Conservation (phyloP, 306 rosid species). For the Corylus avellana region DNA sequence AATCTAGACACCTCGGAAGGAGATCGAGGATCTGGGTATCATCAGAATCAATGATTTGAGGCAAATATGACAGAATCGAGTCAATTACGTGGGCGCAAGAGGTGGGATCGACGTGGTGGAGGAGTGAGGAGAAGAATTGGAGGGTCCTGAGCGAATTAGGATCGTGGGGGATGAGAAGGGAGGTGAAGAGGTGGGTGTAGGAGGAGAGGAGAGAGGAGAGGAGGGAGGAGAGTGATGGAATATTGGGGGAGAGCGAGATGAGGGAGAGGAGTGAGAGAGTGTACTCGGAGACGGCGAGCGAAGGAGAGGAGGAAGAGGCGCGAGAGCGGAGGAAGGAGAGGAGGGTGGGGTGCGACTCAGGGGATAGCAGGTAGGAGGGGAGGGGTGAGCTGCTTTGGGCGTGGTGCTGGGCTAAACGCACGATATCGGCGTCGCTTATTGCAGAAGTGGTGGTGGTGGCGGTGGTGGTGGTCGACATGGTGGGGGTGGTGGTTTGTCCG, state of each 20-base stretch:
- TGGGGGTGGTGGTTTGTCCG: slow-evolving; percentile 1
- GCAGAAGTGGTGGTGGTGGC: not conserved
- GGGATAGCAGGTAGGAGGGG: slow-evolving; percentile 34
- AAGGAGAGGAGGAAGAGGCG: slow-evolving; percentile 30
- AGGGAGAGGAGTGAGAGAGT: slow-evolving; percentile 38
- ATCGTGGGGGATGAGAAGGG: slow-evolving; percentile 35
- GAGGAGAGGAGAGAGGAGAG: slow-evolving; percentile 39
- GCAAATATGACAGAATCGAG: slow-evolving; percentile 24
- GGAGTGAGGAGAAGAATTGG: slow-evolving; percentile 31
- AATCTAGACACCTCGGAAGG: slow-evolving; percentile 32
- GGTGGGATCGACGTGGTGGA: slow-evolving; percentile 15
- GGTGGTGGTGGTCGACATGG: not conserved
- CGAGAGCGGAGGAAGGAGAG: slow-evolving; percentile 32
- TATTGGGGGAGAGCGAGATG: slow-evolving; percentile 38
- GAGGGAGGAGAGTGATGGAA: slow-evolving; percentile 33
- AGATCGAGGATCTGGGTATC: slow-evolving; percentile 41
- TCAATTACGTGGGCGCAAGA: slow-evolving; percentile 20
- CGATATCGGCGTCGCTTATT: slow-evolving; percentile 24
- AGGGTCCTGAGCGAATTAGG: slow-evolving; percentile 39
- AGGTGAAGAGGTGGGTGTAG: slow-evolving; percentile 32
- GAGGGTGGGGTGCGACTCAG: slow-evolving; percentile 25
- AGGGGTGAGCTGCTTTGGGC: slow-evolving; percentile 25
- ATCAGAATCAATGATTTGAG: slow-evolving; percentile 28
- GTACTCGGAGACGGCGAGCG: slow-evolving; percentile 30
- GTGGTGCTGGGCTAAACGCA: slow-evolving; percentile 31